Conservation (phyloP, 352 stramenopile genomes). For the Phytophthora pinifolia region DNA sequence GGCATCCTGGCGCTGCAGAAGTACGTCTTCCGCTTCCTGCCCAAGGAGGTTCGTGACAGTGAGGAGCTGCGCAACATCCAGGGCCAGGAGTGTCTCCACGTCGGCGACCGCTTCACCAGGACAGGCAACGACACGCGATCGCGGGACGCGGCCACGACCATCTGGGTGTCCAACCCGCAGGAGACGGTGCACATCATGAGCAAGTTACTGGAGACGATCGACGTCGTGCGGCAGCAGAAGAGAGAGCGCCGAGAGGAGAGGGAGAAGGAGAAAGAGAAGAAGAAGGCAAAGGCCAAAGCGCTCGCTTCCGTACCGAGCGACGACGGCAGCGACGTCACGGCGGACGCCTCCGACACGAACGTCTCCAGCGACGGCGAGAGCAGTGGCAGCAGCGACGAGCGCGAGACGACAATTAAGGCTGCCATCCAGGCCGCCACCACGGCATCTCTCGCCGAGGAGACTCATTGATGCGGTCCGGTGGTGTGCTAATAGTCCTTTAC, state of each 20-base stretch:
- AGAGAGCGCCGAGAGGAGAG: constrained; percentile 28
- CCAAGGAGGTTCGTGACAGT: constrained; percentile 70
- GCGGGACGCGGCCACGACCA: constrained; percentile 89
- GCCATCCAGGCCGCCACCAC: constrained; percentile 67
- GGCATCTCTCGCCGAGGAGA: constrained; percentile 24
- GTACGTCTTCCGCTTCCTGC: constrained; percentile 73
- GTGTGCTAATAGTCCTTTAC: constrained; percentile 24
- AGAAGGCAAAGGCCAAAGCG: constrained; percentile 23
- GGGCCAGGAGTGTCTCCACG: constrained; percentile 91
- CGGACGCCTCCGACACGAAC: constrained; percentile 17
- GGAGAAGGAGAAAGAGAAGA: constrained; percentile 20
- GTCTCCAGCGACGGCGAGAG: constrained; percentile 31
- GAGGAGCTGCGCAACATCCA: constrained; percentile 67
- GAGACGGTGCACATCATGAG: constrained; percentile 96
- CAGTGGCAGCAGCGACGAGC: constrained; percentile 34
- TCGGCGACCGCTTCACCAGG: constrained; percentile 92
- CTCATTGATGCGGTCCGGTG: constrained; percentile 7
- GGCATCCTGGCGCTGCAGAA: constrained; percentile 92
- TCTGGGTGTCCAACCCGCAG: constrained; percentile 95
- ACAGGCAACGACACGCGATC: constrained; percentile 95
- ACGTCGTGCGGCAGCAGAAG: constrained; percentile 41
- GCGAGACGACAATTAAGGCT: constrained; percentile 56
- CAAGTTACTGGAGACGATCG: constrained; percentile 81
- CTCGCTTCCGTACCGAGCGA: constrained; percentile 16
- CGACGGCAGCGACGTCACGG: constrained; percentile 25